Percentiles rank a stretch among this genome's conserved stretches.
phyloP scores from a whole-genome alignment of 441 rosid species.

The Raphanus hybrid region DNA sequence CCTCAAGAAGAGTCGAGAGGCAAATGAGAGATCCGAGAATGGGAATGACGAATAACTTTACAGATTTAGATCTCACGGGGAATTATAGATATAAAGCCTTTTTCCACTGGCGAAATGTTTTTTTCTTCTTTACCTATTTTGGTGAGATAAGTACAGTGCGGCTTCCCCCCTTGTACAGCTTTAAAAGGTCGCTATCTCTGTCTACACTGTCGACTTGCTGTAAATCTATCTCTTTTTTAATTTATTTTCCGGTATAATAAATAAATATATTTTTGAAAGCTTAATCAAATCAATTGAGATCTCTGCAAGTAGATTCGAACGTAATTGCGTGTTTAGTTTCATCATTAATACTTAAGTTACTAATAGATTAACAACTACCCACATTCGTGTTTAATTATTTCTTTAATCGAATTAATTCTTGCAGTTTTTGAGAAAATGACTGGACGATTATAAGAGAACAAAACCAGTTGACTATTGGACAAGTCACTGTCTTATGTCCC shows the following conservation, averaged over 20 bases:
- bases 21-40: constrained; percentile 37
- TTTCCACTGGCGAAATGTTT: constrained; percentile 18
- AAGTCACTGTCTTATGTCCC: constrained; percentile 16
- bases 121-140: constrained; percentile 11
- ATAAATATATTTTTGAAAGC: neutral
- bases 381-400: neutral
- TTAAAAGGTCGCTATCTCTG: constrained; percentile 21
- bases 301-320: constrained; percentile 11
- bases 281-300: neutral
- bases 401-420: neutral
- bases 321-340: constrained; percentile 11
- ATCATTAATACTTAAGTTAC: neutral
- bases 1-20: neutral
- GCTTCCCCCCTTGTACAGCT: constrained; percentile 31
- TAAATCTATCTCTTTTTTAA: neutral
- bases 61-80: constrained; percentile 40
- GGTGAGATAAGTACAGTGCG: constrained; percentile 33
- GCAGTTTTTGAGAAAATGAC: neutral
- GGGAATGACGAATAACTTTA: constrained; percentile 13
- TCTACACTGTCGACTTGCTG: constrained; percentile 38
- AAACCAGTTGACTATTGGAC: constrained; percentile 5
- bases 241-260: neutral
- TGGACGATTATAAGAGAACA: neutral
- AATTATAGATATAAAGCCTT: constrained; percentile 6
- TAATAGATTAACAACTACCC: constrained; percentile 16